These are phyloP conservation scores for Aphanoascus verrucosus DNA, from an alignment of 2,329 filamentous ascomycete species.

Conservation along the genomic window DNA sequence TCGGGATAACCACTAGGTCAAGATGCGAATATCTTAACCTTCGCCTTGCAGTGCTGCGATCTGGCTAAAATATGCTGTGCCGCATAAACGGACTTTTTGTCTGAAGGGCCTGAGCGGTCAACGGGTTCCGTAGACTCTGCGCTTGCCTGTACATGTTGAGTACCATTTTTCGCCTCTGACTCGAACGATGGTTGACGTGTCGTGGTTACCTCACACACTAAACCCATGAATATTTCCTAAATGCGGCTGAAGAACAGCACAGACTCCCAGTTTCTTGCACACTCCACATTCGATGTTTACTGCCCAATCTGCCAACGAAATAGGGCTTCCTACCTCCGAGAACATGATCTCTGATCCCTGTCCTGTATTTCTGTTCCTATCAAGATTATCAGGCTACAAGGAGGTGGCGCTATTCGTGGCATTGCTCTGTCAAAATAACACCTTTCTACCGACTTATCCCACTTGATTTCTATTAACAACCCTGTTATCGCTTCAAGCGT, in stretches of 20 bases:
- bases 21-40: not conserved
- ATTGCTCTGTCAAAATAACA: not conserved
- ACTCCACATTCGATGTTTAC: not conserved
- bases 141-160: not conserved
- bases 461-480: not conserved
- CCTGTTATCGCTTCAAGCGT: not conserved
- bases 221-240: not conserved
- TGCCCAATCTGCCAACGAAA: not conserved
- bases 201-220: not conserved
- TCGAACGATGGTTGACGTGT: conserved; percentile 4
- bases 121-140: not conserved
- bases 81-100: not conserved
- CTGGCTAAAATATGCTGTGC: not conserved
- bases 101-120: conserved; percentile 1
- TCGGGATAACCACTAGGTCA: not conserved
- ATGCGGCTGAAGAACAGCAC: conserved; percentile 2
- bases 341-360: not conserved
- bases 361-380: not conserved
- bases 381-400: not conserved
- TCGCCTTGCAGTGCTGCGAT: not conserved
- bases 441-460: no score
- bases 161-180: not conserved
- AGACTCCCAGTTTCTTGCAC: not conserved
- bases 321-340: not conserved
- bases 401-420: not conserved